A percentile compares a stretch with the other conserved stretches of the same genome.
Conservation (phyloP, 768 basidiomycete genomes). For the Russula griseocarnosa region DNA sequence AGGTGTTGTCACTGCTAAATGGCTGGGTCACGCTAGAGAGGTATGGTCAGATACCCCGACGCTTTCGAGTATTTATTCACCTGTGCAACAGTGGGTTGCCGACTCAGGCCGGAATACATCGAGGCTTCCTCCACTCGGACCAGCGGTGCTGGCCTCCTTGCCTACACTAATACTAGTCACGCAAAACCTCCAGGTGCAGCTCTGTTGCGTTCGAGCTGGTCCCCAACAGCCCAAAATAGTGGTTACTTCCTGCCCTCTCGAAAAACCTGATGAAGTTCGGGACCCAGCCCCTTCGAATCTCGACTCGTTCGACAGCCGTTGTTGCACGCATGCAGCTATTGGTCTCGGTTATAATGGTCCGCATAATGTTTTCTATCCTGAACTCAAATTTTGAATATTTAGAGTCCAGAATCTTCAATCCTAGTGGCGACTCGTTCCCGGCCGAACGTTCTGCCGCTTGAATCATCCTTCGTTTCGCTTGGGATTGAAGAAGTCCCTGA, state of each 20-base stretch:
- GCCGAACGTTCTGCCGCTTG: slow-evolving; percentile 7
- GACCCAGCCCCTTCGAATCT: slow-evolving; percentile 12
- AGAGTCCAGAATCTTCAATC: slow-evolving; percentile 21
- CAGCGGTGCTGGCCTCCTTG: slow-evolving; percentile 17
- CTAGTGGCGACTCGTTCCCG: slow-evolving; percentile 28
- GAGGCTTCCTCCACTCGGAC: slow-evolving; percentile 28
- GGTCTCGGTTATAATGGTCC: slow-evolving; percentile 27
- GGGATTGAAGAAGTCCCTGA: slow-evolving; percentile 17
- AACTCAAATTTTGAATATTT: slow-evolving; percentile 4
- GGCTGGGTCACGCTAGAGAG: slow-evolving; percentile 59
- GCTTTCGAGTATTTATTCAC: not conserved
- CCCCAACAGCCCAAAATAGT: slow-evolving; percentile 9
- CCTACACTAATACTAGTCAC: slow-evolving; percentile 24
- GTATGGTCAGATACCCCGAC: slow-evolving; percentile 36
- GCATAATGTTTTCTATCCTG: not conserved
- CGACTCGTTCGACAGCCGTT: slow-evolving; percentile 12
- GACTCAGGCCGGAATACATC: slow-evolving; percentile 10
- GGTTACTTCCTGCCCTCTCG: slow-evolving; percentile 25
- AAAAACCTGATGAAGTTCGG: slow-evolving; percentile 17
- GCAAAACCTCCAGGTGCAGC: slow-evolving; percentile 22
- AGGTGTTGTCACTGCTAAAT: slow-evolving; percentile 58
- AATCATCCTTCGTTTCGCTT: slow-evolving; percentile 11
- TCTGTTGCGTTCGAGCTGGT: slow-evolving; percentile 8
- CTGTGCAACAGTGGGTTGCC: slow-evolving; percentile 19
- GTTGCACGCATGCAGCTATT: slow-evolving; percentile 24